phyloP scores from a whole-genome alignment of 371 early-diverging fungal species.

The Nematocida parisii region DNA sequence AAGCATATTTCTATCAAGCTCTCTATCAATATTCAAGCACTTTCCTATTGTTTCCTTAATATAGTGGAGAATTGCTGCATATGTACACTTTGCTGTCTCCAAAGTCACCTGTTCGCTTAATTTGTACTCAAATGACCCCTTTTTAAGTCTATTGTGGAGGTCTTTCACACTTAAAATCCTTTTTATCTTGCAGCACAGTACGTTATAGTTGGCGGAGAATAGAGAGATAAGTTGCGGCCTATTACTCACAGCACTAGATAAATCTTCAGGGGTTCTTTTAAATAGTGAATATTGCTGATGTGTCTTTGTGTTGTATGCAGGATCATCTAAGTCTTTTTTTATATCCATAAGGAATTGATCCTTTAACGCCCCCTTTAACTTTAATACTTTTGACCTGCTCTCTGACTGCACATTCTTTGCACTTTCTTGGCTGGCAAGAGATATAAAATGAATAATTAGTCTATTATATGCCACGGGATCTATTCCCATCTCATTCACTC shows the following conservation, averaged over 20 bases:
- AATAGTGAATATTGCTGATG: slow-evolving; percentile 51
- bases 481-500: background rate
- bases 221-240: slow-evolving; percentile 49
- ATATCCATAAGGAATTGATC: slow-evolving; percentile 38
- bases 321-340: slow-evolving; percentile 26
- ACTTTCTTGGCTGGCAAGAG: background rate
- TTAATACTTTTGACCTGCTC: background rate
- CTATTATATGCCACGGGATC: background rate
- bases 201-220: slow-evolving; percentile 50
- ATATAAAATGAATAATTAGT: background rate
- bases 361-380: slow-evolving; percentile 21
- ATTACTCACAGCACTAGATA: slow-evolving; percentile 34
- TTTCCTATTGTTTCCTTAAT: slow-evolving; percentile 35
- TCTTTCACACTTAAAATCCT: slow-evolving; percentile 46
- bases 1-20: slow-evolving; percentile 23
- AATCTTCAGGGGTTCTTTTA: slow-evolving; percentile 51
- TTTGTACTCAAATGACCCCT: slow-evolving; percentile 56
- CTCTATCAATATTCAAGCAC: slow-evolving; percentile 8
- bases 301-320: slow-evolving; percentile 20
- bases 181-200: slow-evolving; percentile 51
- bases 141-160: slow-evolving; percentile 44
- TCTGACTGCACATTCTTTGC: background rate
- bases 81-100: slow-evolving; percentile 26
- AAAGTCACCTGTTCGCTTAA: slow-evolving; percentile 41
- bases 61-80: slow-evolving; percentile 39